Evolutionary conservation across 768 basidiomycete species (phyloP), one percentile per base, ranked within the genome.

Genomic region (Amyloporia xantha): DNA sequence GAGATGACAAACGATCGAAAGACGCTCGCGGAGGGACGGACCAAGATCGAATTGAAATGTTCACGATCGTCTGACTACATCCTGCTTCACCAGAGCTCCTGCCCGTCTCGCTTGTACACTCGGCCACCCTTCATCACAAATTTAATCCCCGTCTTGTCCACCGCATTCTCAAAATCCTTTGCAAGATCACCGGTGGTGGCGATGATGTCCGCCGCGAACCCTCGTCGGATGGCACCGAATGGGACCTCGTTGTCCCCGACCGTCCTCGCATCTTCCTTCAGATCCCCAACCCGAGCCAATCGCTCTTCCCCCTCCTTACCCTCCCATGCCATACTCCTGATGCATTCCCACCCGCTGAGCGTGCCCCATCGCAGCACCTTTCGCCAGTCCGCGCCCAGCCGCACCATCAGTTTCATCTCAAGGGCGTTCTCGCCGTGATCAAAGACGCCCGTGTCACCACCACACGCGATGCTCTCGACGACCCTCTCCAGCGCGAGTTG

Each of bases 381-480:
- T 27, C 63, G 60, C 75, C 75, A 77, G 21, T 67, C 63, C 20
- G 77, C 79, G 2, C 82, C 81, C 1, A 80, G 65, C 26, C 62
- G 56, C 11, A 75, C 73, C 83, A 83, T 82, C 26, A 82, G 60
- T 55, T 73, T 66, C 70, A 84, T 66, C 68, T 84, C 82, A 38
- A 76, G 62, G 24, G 76, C 71, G 57, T 84, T 84, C 51, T 71
- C 65, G 1, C 80, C 81, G 57, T 82, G 82, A 13, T 73, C 55
- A 59, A 83, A 84, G 2, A 74, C 73, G 7, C 81, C 82, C 1
- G 82, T 84, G 62, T 84, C 80, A 1, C 82, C 80, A 5, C 81
- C 81, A 56, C 77, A 78, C 5, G 79, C 79, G 44, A 84, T 70
- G 44, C 71, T 69, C 12, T 74, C 70, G 53, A 74, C 64, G 0